Percentiles rank a stretch among this genome's conserved stretches.
Evolutionary conservation across 306 rosid species (phyloP).

Genomic region (Trifolium fragiferum): DNA sequence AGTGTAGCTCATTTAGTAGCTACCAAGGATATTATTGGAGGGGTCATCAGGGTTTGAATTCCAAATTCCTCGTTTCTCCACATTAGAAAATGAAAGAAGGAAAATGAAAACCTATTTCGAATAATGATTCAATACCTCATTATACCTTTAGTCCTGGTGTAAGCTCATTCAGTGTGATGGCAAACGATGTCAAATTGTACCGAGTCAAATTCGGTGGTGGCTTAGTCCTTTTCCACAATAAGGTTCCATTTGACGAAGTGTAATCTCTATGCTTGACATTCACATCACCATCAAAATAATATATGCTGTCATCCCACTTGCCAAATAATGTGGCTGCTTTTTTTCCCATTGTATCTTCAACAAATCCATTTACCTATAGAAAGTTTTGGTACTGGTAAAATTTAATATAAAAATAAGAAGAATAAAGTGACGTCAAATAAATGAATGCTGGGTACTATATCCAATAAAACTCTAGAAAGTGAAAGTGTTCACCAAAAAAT

Average conservation of each 20-base stretch:
- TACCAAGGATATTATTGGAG: too few relatives aligned
- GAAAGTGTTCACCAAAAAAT: background rate
- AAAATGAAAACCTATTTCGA: constrained; percentile 47
- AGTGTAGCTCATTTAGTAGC: too few relatives aligned
- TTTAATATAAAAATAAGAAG: too few relatives aligned
- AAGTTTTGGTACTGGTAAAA: too few relatives aligned
- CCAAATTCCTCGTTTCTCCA: too few relatives aligned
- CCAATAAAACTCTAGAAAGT: background rate
- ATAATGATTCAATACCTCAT: constrained; percentile 50
- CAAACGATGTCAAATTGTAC: constrained; percentile 94
- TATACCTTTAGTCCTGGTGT: constrained; percentile 85
- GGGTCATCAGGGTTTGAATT: too few relatives aligned
- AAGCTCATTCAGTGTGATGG: constrained; percentile 87
- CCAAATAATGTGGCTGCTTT: constrained; percentile 80
- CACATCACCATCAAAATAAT: constrained; percentile 65
- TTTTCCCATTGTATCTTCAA: constrained; percentile 73
- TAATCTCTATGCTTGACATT: constrained; percentile 60
- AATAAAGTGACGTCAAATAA: background rate
- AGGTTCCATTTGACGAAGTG: constrained; percentile 51
- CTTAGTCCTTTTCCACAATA: constrained; percentile 83
- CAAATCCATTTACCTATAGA: constrained; percentile 89
- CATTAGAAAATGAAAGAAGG: constrained; percentile 23
- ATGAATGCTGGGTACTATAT: background rate
- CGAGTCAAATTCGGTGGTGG: constrained; percentile 78
- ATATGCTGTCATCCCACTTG: constrained; percentile 92